Percentiles rank a stretch among this genome's conserved stretches.
phyloP scores from a whole-genome alignment of 805 yeast genomes.

The Vanderwaltozyma tropicalis region DNA sequence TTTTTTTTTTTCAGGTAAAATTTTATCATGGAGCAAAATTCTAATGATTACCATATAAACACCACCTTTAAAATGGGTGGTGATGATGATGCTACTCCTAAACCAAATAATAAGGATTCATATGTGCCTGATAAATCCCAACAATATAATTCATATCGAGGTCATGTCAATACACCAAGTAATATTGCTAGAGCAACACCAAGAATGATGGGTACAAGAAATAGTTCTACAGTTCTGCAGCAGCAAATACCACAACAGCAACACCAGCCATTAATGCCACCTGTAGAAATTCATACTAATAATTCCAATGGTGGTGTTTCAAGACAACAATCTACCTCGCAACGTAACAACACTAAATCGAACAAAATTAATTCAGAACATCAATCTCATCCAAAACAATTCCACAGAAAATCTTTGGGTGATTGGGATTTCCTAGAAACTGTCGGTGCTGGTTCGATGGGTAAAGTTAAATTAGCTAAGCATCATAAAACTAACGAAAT shows the following conservation, averaged over 20 bases:
- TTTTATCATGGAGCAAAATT: slow-evolving; percentile 1
- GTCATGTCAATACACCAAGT: slow-evolving; percentile 4
- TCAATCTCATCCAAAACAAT: slow-evolving; percentile 26
- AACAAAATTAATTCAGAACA: slow-evolving; percentile 1
- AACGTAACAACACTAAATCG: background rate
- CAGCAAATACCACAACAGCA: slow-evolving; percentile 8
- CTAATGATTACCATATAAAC: slow-evolving; percentile 21
- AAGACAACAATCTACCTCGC: slow-evolving; percentile 5
- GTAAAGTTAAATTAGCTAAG: slow-evolving; percentile 89
- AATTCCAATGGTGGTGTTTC: too few species aligned
- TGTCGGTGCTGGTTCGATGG: slow-evolving; percentile 98
- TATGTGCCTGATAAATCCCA: background rate
- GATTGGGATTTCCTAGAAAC: slow-evolving; percentile 95
- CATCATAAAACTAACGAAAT: slow-evolving; percentile 72
- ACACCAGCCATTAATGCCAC: slow-evolving; percentile 5
- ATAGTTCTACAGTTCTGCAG: slow-evolving; percentile 1
- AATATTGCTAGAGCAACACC: slow-evolving; percentile 27
- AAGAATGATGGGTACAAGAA: slow-evolving; percentile 25
- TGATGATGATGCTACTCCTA: background rate
- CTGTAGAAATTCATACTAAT: too few species aligned
- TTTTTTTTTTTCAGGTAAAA: background rate
- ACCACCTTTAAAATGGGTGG: slow-evolving; percentile 24
- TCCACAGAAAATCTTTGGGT: slow-evolving; percentile 82
- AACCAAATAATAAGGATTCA: background rate
- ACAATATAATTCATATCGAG: background rate